Percentiles rank a stretch among this genome's conserved stretches.
These are phyloP conservation scores for Pistacia atlantica DNA, from an alignment of 345 rosid species.

Conservation along the genomic window DNA sequence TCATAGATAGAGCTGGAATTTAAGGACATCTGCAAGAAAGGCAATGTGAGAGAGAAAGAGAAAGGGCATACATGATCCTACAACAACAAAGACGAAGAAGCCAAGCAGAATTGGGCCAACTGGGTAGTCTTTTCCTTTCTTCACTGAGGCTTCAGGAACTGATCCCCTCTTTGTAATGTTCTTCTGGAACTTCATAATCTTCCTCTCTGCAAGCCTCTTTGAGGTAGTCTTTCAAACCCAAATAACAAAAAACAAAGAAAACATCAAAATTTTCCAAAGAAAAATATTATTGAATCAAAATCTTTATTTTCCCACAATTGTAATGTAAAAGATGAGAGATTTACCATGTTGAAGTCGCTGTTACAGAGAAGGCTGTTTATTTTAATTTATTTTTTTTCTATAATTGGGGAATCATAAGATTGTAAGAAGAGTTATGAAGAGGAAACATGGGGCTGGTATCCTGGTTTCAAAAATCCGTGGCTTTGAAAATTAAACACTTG, in stretches of 20 bases:
- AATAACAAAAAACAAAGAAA: not conserved
- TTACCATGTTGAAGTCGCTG: too few relatives aligned
- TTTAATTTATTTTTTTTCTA: too few relatives aligned
- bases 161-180: slow-evolving; percentile 40
- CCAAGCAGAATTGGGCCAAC: slow-evolving; percentile 42
- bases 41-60: not conserved
- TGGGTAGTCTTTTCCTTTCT: slow-evolving; percentile 38
- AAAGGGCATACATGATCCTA: slow-evolving; percentile 40
- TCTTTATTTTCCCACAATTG: not conserved
- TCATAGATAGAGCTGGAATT: not conserved
- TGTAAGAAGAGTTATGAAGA: too few relatives aligned
- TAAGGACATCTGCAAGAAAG: not conserved
- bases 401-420: too few relatives aligned
- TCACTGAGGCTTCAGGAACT: slow-evolving; percentile 24
- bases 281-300: not conserved
- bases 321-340: too few relatives aligned
- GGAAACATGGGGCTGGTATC: slow-evolving; percentile 1
- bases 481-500: not conserved
- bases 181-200: slow-evolving; percentile 36
- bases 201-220: slow-evolving; percentile 39
- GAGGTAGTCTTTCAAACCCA: slow-evolving; percentile 29
- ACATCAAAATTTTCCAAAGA: too few relatives aligned
- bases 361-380: too few relatives aligned
- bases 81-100: slow-evolving; percentile 38
- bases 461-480: not conserved